Evolutionary conservation across 1,284 basidiomycete species (phyloP).

Genomic region (Meira miltonrushii): DNA sequence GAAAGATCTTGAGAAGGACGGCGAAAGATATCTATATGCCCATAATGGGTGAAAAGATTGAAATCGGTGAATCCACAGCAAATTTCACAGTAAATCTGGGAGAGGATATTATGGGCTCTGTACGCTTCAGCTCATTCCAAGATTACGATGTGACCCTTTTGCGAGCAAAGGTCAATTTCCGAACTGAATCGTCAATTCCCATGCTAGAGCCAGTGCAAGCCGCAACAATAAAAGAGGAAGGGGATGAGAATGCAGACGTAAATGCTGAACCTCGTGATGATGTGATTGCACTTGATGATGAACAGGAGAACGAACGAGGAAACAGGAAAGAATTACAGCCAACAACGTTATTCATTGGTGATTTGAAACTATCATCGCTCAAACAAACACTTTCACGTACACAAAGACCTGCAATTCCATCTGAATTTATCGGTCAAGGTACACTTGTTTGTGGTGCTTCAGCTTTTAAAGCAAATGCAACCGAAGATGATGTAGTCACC

Average conservation of each 20-base stretch:
- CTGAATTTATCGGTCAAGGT: constrained; percentile 51
- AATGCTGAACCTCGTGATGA: not conserved
- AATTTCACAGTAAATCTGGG: constrained; percentile 90
- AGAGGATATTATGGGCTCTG: constrained; percentile 71
- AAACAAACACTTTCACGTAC: constrained; percentile 23
- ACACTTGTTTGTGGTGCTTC: constrained; percentile 44
- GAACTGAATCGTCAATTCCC: constrained; percentile 68
- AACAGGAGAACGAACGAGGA: not conserved
- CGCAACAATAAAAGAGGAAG: not conserved
- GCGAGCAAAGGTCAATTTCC: constrained; percentile 72
- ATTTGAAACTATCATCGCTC: constrained; percentile 47
- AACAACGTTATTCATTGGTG: constrained; percentile 48
- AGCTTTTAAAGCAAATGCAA: constrained; percentile 4
- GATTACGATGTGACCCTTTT: constrained; percentile 93
- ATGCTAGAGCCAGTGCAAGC: constrained; percentile 51
- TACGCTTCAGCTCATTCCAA: constrained; percentile 92
- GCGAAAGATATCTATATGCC: constrained; percentile 86
- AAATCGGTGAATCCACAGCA: constrained; percentile 91
- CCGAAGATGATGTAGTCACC: constrained; percentile 26
- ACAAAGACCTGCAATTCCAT: constrained; percentile 25
- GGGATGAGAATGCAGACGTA: not conserved
- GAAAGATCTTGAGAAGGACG: constrained; percentile 56
- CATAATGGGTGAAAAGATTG: constrained; percentile 65
- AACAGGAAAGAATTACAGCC: constrained; percentile 1
- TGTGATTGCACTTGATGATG: not conserved